phyloP scores from a whole-genome alignment of 495 filamentous ascomycete species.

The Lasiosphaeria miniovina region DNA sequence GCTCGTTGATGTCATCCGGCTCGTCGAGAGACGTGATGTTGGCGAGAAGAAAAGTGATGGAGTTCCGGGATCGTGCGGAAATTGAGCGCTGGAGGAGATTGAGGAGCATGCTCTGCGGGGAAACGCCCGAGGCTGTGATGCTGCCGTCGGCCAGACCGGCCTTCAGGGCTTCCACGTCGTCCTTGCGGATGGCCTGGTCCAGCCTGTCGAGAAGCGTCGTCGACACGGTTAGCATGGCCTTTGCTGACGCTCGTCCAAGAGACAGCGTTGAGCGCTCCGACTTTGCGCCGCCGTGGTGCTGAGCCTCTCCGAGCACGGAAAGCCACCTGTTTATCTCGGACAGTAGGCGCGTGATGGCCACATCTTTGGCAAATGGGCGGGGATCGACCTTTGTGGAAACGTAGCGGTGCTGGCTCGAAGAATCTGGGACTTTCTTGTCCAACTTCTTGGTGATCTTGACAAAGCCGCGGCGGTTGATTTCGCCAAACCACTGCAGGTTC shows the following conservation, averaged over 20 bases:
- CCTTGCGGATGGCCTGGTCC: slow-evolving; percentile 72
- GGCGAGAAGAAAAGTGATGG: slow-evolving; percentile 65
- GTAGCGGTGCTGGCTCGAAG: slow-evolving; percentile 74
- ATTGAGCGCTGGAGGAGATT: slow-evolving; percentile 84
- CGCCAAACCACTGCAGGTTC: slow-evolving; percentile 95
- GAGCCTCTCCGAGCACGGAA: slow-evolving; percentile 70
- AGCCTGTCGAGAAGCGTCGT: slow-evolving; percentile 63
- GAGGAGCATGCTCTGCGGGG: slow-evolving; percentile 63
- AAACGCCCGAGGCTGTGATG: slow-evolving; percentile 45
- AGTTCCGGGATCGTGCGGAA: slow-evolving; percentile 62
- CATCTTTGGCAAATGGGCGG: slow-evolving; percentile 77
- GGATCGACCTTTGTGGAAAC: slow-evolving; percentile 84
- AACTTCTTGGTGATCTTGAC: slow-evolving; percentile 98
- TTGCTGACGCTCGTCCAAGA: slow-evolving; percentile 65
- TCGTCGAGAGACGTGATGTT: slow-evolving; percentile 71
- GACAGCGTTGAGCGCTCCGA: slow-evolving; percentile 70
- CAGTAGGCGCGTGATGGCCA: slow-evolving; percentile 60
- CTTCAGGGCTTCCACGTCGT: slow-evolving; percentile 62
- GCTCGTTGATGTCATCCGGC: slow-evolving; percentile 85
- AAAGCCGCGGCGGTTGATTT: slow-evolving; percentile 92
- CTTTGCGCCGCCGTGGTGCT: slow-evolving; percentile 64
- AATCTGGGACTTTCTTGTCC: slow-evolving; percentile 79
- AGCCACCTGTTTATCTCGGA: slow-evolving; percentile 88
- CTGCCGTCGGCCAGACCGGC: slow-evolving; percentile 58
- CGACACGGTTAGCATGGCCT: slow-evolving; percentile 67